Base-by-base conservation (phyloP, 1,284 basidiomycete species). In the Leccinum pachyderme region DNA sequence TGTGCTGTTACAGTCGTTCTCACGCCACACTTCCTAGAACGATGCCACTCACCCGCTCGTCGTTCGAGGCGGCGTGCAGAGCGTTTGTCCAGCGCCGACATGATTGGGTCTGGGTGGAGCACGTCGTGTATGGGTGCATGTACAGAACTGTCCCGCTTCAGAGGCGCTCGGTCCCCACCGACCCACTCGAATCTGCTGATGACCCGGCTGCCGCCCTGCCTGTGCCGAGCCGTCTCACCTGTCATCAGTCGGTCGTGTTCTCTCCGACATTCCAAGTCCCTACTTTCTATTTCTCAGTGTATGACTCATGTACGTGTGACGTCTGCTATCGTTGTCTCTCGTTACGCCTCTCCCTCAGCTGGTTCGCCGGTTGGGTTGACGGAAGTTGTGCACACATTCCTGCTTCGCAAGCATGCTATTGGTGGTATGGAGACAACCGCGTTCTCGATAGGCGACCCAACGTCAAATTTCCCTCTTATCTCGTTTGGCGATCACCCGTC, bases 401-500 rank as follows among this genome's bases (percentile, higher is more conserved):
- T 93, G 18, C 84, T 93, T 64, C 82, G 77, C 52, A 70, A 67
- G 9, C 68, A 74, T 52, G 70, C 74, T 3, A 72, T 84, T 28
- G 74, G 78, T 11, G 73, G 69, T 24, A 72, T 78, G 46, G 72
- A 79, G 47, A 63, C 69, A 29, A 81, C 81, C 15, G 63, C 77
- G 3, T 88, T 81, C 65, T 81, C 80, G 13, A 66, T 89, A 45
- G 78, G 77, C 28, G 68, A 73, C 12, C 75, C 77, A 1, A 71
- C 68, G 8, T 77, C 82, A 0, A 69, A 80, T 2, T 87, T 91
- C 63, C 89, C 91, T 15, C 70, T 93, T 29, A 72, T 94, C 12
- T 90, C 90, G 5, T 89, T 91, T 62, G 89, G 88, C 15, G 91
- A 94, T 55, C 91, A 93, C 64, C 91, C 90, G 0, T 82, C 78